Evolutionary conservation across 176 grass and related monocot genomes (phyloP).

Genomic region (Zea luxurians): DNA sequence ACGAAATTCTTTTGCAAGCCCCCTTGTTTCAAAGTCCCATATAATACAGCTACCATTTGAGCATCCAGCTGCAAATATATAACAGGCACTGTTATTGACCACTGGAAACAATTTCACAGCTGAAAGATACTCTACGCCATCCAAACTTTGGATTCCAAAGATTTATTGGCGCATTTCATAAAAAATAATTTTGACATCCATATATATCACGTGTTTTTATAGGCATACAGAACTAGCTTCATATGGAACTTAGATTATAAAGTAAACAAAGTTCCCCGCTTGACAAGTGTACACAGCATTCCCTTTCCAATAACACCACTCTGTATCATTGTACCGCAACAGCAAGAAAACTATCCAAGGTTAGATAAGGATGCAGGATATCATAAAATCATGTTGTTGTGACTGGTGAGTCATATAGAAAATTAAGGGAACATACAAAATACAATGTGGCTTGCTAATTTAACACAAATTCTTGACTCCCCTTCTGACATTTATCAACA

Average conservation of each 20-base stretch:
- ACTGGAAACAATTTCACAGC: slow-evolving; percentile 2
- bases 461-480: neutral
- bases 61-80: slow-evolving; percentile 75
- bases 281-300: neutral
- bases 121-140: slow-evolving; percentile 1
- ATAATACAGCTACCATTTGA: slow-evolving; percentile 90
- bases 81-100: slow-evolving; percentile 16
- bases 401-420: neutral
- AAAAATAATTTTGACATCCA: slow-evolving; percentile 8
- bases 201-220: neutral
- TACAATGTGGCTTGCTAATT: neutral
- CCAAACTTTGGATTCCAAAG: neutral
- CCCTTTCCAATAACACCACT: slow-evolving; percentile 2
- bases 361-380: slow-evolving; percentile 3
- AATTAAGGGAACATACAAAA: neutral
- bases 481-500: slow-evolving; percentile 9
- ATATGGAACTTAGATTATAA: slow-evolving; percentile 2
- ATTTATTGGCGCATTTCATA: neutral
- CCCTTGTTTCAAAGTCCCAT: slow-evolving; percentile 99
- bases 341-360: slow-evolving; percentile 14
- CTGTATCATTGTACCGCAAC: neutral
- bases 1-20: slow-evolving; percentile 80
- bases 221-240: slow-evolving; percentile 3
- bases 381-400: slow-evolving; percentile 11
- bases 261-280: slow-evolving; percentile 15